phyloP scores from a whole-genome alignment of 2,329 filamentous ascomycete genomes.

The Aureobasidium pullulans region DNA sequence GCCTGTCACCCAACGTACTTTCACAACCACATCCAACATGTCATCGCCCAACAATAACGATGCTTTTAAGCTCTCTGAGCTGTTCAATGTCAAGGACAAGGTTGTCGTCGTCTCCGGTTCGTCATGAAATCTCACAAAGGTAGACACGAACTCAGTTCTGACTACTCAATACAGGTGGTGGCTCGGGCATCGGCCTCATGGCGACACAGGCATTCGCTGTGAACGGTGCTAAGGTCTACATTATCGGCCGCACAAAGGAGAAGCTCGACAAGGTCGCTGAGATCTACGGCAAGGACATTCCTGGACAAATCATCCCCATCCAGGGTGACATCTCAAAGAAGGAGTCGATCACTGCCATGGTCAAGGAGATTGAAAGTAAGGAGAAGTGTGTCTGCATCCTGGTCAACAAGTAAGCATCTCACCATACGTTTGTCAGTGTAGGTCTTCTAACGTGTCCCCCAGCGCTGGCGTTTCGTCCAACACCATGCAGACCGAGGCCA shows the following conservation, averaged over 20 bases:
- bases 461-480: slow-evolving; percentile 39
- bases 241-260: slow-evolving; percentile 40
- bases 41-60: slow-evolving; percentile 27
- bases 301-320: slow-evolving; percentile 40
- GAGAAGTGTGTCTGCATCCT: slow-evolving; percentile 41
- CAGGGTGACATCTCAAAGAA: slow-evolving; percentile 39
- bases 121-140: neutral
- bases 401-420: slow-evolving; percentile 27
- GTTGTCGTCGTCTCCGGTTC: slow-evolving; percentile 36
- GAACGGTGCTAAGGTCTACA: slow-evolving; percentile 40
- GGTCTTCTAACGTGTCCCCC: neutral
- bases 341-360: slow-evolving; percentile 32
- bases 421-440: neutral
- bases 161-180: slow-evolving; percentile 23
- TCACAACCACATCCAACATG: slow-evolving; percentile 12
- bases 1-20: neutral
- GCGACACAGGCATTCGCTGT: slow-evolving; percentile 30
- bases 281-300: slow-evolving; percentile 36
- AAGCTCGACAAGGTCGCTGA: slow-evolving; percentile 42
- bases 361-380: slow-evolving; percentile 36
- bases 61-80: slow-evolving; percentile 26
- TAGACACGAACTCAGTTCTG: neutral
- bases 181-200: slow-evolving; percentile 43
- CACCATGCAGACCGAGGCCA: slow-evolving; percentile 32
- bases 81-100: slow-evolving; percentile 34